Percentiles rank a stretch among this genome's conserved stretches.
These are phyloP conservation scores for Starmerella kuoi DNA, from an alignment of 805 yeast genomes.

Conservation along the genomic window DNA sequence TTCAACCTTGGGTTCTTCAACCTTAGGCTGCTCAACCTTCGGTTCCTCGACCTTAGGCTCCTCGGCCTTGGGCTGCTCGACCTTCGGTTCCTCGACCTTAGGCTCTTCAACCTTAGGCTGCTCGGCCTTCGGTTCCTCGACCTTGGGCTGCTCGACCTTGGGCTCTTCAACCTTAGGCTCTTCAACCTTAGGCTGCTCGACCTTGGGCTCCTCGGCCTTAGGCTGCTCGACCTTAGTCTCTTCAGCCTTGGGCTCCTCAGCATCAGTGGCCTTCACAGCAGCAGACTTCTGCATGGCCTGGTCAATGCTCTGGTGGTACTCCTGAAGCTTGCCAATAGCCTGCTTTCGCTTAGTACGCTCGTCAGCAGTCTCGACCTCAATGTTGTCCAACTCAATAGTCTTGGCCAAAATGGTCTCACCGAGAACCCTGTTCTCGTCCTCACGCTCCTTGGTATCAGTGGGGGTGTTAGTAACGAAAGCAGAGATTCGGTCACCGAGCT, in stretches of 20 bases:
- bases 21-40: background rate
- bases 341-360: constrained; percentile 27
- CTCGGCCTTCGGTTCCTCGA: background rate
- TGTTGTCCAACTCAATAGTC: constrained; percentile 28
- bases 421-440: constrained; percentile 27
- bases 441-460: constrained; percentile 19
- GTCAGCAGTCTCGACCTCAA: constrained; percentile 27
- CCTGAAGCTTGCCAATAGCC: constrained; percentile 28
- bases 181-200: background rate
- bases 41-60: background rate
- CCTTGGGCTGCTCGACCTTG: background rate
- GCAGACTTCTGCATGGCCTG: constrained; percentile 10
- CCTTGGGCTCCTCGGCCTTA: background rate
- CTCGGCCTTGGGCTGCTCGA: background rate
- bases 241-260: background rate
- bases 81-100: background rate
- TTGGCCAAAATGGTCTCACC: constrained; percentile 28
- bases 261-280: background rate
- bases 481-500: constrained; percentile 22
- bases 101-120: background rate
- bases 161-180: background rate
- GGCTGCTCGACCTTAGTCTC: background rate
- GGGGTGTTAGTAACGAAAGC: constrained; percentile 21
- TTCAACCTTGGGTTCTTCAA: background rate
- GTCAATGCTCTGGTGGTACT: constrained; percentile 26